Percentiles rank a stretch among this genome's conserved stretches.
These are phyloP conservation scores for Vitis hybrid DNA, from an alignment of 177 flowering plant species.

Conservation along the genomic window DNA sequence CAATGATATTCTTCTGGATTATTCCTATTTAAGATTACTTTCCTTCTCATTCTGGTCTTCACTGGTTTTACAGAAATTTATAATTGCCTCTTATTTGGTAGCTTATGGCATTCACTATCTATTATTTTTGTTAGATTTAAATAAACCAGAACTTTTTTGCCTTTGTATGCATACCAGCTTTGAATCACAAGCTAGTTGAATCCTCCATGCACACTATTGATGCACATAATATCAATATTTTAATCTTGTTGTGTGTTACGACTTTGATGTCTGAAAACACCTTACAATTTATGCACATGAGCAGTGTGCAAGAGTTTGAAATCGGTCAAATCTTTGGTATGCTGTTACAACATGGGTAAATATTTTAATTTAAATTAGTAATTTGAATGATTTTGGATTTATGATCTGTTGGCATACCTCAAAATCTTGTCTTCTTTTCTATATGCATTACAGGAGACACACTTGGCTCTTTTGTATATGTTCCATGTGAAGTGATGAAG, in stretches of 20 bases:
- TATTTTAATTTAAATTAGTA: neutral
- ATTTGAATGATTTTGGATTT: neutral
- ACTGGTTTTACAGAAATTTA: neutral
- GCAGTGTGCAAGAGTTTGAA: neutral
- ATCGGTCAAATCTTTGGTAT: neutral
- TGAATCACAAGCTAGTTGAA: neutral
- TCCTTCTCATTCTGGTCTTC: too few relatives aligned
- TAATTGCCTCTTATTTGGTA: neutral
- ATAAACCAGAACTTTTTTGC: neutral
- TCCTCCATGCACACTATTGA: neutral
- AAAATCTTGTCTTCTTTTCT: slow-evolving; percentile 5
- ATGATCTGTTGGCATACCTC: slow-evolving; percentile 1
- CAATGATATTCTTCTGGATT: too few relatives aligned
- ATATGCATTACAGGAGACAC: slow-evolving; percentile 74
- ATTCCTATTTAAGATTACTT: too few relatives aligned
- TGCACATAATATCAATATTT: neutral
- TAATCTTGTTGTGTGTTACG: neutral
- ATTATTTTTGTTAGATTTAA: neutral
- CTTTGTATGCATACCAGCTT: neutral
- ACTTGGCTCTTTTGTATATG: slow-evolving; percentile 88
- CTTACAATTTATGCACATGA: neutral
- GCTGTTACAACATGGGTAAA: slow-evolving; percentile 1
- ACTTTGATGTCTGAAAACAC: neutral
- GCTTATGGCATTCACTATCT: neutral
- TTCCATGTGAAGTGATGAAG: slow-evolving; percentile 96